Conservation (phyloP, 2,329 filamentous ascomycete genomes). For the Seiridium cupressi region DNA sequence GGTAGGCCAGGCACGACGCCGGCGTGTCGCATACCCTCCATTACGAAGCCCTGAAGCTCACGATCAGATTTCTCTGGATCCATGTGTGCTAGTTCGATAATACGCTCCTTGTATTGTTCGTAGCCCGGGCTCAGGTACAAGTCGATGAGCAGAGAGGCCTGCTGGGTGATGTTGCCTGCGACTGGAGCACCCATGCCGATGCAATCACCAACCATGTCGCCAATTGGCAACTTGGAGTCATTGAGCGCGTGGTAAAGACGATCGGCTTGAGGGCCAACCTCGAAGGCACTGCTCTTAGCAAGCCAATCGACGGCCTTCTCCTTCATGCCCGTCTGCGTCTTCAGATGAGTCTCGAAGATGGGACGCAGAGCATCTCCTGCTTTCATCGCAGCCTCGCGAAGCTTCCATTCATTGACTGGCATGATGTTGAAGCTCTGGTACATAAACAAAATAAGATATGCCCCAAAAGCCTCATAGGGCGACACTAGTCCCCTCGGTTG, state of each 20-base stretch:
- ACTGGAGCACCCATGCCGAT: slow-evolving; percentile 48
- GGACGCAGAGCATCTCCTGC: slow-evolving; percentile 33
- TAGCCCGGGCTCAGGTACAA: slow-evolving; percentile 48
- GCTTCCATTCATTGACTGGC: slow-evolving; percentile 40
- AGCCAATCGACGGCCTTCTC: slow-evolving; percentile 43
- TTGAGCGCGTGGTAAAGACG: slow-evolving; percentile 49
- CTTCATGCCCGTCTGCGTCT: slow-evolving; percentile 39
- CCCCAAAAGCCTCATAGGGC: slow-evolving; percentile 42
- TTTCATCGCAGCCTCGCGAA: slow-evolving; percentile 41
- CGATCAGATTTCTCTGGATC: slow-evolving; percentile 37
- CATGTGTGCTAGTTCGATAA: slow-evolving; percentile 46
- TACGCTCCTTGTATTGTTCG: slow-evolving; percentile 47
- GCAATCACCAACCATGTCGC: slow-evolving; percentile 47
- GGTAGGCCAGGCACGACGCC: slow-evolving; percentile 50
- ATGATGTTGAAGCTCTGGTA: slow-evolving; percentile 55
- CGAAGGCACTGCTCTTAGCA: slow-evolving; percentile 44
- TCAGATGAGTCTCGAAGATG: slow-evolving; percentile 42
- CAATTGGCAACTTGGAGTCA: slow-evolving; percentile 41
- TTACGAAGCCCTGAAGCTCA: slow-evolving; percentile 52
- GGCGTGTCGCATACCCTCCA: slow-evolving; percentile 53
- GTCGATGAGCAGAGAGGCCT: slow-evolving; percentile 51
- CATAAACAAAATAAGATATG: slow-evolving; percentile 42
- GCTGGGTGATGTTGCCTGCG: slow-evolving; percentile 50
- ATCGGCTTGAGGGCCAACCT: slow-evolving; percentile 48
- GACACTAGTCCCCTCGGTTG: slow-evolving; percentile 56